A percentile compares a stretch with the other conserved stretches of the same genome.
phyloP scores from a whole-genome alignment of 2,329 filamentous ascomycete species.

The Fusarium penzigii region DNA sequence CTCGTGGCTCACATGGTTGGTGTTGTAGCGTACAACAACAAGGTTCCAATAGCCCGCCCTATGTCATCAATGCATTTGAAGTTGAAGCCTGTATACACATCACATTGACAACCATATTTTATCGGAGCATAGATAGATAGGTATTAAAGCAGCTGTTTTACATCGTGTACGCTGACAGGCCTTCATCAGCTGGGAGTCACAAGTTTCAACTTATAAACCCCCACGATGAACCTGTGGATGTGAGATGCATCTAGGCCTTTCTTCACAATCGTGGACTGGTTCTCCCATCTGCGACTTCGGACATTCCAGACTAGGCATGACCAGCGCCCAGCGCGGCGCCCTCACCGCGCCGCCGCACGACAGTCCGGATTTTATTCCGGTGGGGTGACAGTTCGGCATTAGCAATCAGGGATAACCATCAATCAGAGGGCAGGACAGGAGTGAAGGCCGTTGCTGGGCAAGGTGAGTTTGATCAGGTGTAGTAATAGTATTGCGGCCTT shows the following conservation, averaged over 20 bases:
- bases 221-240: neutral
- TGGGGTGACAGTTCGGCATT: conserved; percentile 9
- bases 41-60: too few relatives aligned
- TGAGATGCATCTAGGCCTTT: conserved; percentile 8
- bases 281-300: conserved; percentile 28
- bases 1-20: too few relatives aligned
- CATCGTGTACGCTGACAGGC: too few relatives aligned
- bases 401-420: too few relatives aligned
- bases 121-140: too few relatives aligned
- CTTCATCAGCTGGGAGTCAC: neutral
- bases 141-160: too few relatives aligned
- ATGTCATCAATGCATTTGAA: too few relatives aligned
- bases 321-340: conserved; percentile 22
- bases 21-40: too few relatives aligned
- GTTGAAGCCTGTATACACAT: too few relatives aligned
- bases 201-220: neutral
- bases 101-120: too few relatives aligned
- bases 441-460: conserved; percentile 12
- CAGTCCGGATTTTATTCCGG: conserved; percentile 26
- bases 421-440: neutral
- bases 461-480: conserved; percentile 2
- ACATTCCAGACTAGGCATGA: conserved; percentile 20
- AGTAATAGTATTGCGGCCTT: conserved; percentile 20
- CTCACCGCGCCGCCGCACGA: conserved; percentile 22
- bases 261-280: conserved; percentile 11